Evolutionary conservation across 192 early-diverging fungal genomes (phyloP), one percentile per base, ranked within the genome.

Genomic region (Funneliformis mosseae): DNA sequence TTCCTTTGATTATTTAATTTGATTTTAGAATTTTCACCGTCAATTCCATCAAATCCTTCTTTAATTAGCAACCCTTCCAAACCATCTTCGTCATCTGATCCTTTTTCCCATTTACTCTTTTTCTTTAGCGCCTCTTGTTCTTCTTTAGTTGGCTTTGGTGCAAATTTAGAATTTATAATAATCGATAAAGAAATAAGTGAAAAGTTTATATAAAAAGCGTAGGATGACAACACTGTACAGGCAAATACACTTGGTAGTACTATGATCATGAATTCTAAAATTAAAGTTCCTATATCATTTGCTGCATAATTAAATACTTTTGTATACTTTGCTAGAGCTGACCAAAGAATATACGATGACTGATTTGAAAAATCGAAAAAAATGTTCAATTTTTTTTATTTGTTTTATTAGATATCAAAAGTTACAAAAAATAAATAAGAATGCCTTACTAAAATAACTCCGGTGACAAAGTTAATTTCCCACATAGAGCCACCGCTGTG

Each of bases 401-500:
- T 62, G 14, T 16, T 5, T 27, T 38, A 68, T 16, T 38, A 69
- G 2, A 42, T 38, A 69, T 68, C 18, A 38, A 39, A 12, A 69
- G 18, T 14, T 41, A 28, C 16, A n/a, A 10, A 63, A 63, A 25
- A n/a, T 25, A 23, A 61, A n/a, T 28, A 39, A 9, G 25, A 67
- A n/a, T 42, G 14, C 23, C 63, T 86, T 69, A 86, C 87, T 18
- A 88, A 79, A 61, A 85, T 80, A 18, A 86, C 83, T 9, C 84
- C 81, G 12, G 83, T 81, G 28, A 88, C 77, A 9, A 82, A 72
- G 23, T 83, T 85, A 8, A 90, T 83, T 76, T 90, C 90, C 18
- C 41, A 61, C 72, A 88, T 83, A 18, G 87, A 84, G 0, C 89
- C 89, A n/a, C 90, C 90, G 28, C 79, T 81, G 66, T 86, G 86